Evolutionary conservation across 116 monocot species (phyloP).

Genomic region (Zostera marina): DNA sequence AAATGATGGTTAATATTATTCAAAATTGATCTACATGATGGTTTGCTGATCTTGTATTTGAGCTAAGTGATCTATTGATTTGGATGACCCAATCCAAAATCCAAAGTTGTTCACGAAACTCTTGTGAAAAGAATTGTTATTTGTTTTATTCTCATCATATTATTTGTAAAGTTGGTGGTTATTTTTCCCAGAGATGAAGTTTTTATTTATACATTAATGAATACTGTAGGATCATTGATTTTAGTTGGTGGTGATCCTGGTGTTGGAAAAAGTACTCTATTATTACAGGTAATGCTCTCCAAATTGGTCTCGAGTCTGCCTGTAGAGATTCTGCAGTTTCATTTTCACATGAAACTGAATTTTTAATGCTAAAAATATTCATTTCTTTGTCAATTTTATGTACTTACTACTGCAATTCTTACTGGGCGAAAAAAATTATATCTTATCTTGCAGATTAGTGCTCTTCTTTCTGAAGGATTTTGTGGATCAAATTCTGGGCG

Average conservation of each 20-base stretch:
- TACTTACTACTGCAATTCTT: not conserved
- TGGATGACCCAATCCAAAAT: no score
- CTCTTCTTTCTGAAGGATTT: slow-evolving; percentile 39
- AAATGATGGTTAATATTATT: no score
- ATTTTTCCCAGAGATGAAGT: not conserved
- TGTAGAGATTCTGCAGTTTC: no score
- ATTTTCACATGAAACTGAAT: no score
- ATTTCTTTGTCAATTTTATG: not conserved
- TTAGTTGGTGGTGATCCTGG: slow-evolving; percentile 98
- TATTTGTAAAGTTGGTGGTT: not conserved
- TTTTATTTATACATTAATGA: not conserved
- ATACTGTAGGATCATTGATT: slow-evolving; percentile 56
- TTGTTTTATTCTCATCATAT: not conserved
- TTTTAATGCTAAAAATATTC: no score
- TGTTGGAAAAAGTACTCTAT: slow-evolving; percentile 89
- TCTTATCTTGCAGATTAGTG: slow-evolving; percentile 52
- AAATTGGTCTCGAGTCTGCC: no score
- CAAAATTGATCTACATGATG: no score
- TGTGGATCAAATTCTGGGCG: slow-evolving; percentile 17
- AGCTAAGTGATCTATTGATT: no score
- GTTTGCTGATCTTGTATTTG: no score
- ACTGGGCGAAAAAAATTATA: slow-evolving; percentile 3
- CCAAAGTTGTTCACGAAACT: no score
- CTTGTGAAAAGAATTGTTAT: no score
- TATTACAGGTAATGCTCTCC: slow-evolving; percentile 55